Conservation (phyloP, 2,329 filamentous ascomycete species). For the Ceratocystis lukuohia region DNA sequence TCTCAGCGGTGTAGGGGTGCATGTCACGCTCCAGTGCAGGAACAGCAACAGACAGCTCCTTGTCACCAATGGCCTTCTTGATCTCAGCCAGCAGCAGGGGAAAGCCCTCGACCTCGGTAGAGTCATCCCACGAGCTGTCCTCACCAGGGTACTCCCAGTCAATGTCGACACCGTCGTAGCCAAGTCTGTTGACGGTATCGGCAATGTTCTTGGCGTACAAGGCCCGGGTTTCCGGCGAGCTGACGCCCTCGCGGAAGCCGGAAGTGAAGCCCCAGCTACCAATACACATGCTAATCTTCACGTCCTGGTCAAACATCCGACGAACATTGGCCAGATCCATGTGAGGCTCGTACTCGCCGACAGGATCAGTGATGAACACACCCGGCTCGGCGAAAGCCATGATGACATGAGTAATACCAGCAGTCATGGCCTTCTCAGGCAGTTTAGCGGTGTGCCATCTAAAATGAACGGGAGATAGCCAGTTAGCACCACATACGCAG, state of each 20-base stretch:
- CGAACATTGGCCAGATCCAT: slow-evolving; percentile 31
- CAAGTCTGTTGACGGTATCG: no score
- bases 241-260: slow-evolving; percentile 47
- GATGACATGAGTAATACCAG: no score
- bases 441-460: not conserved
- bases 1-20: slow-evolving; percentile 49
- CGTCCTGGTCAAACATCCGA: slow-evolving; percentile 34
- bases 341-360: slow-evolving; percentile 38
- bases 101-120: no score
- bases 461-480: not conserved
- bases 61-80: slow-evolving; percentile 34
- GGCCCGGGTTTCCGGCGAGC: slow-evolving; percentile 24
- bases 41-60: slow-evolving; percentile 52
- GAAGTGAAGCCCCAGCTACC: slow-evolving; percentile 60
- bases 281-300: slow-evolving; percentile 56
- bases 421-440: no score
- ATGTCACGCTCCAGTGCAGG: slow-evolving; percentile 52
- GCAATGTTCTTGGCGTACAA: no score
- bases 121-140: no score
- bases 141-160: no score
- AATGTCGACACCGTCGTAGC: no score
- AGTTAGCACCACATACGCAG: not conserved
- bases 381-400: no score
- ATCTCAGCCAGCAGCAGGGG: no score
- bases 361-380: slow-evolving; percentile 33